Evolutionary conservation across 495 filamentous ascomycete genomes (phyloP), one percentile per base, ranked within the genome.

Genomic region (Parathielavia hyrcaniae): DNA sequence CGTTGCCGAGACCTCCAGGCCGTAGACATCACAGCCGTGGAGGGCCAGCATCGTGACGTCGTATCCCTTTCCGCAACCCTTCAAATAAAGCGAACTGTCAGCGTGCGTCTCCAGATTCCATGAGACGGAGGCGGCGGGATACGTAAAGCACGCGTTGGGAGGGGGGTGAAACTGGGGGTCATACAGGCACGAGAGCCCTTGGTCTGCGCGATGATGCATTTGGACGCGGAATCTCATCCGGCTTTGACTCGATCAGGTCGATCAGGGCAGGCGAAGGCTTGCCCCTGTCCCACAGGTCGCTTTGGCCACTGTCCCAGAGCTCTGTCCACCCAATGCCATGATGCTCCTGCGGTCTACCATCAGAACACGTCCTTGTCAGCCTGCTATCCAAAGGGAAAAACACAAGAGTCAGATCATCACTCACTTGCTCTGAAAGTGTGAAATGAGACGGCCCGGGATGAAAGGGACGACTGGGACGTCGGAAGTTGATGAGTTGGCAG

Each of bases 61-160:
- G 60, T 88, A 85, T 1, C 86, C 88, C 51, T 81, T 79, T 5
- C 88, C 88, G 63, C 88, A 92, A 8, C 88, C 88, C 59, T 61
- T 39, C 3, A 30, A 30, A 30, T 2, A 2, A 30, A 30, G n/a
- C n/a, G n/a, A 30, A 30, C 3, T 30, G 6, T 30, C 26, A 30
- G 26, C 26, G 6, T 30, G 26, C 26, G 3, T 30, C 26, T 30
- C 26, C 26, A 30, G 3, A 3, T 6, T 30, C 26, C 26, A 30
- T 30, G 26, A 6, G 3, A 30, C 26, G 6, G 26, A 30, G 26
- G 6, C 6, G 26, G 26, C 26, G 26, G 26, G 26, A 30, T n/a
- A n/a, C n/a, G 6, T 30, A 40, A 12, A 40, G 38, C 10, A 12
- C n/a, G n/a, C 6, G 41, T 4, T 20, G 14, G 41, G 10, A 47